Percentiles rank a stretch among this genome's conserved stretches.
Conservation (phyloP, 2,329 filamentous ascomycete species). For the Epicoccum sorghinum region DNA sequence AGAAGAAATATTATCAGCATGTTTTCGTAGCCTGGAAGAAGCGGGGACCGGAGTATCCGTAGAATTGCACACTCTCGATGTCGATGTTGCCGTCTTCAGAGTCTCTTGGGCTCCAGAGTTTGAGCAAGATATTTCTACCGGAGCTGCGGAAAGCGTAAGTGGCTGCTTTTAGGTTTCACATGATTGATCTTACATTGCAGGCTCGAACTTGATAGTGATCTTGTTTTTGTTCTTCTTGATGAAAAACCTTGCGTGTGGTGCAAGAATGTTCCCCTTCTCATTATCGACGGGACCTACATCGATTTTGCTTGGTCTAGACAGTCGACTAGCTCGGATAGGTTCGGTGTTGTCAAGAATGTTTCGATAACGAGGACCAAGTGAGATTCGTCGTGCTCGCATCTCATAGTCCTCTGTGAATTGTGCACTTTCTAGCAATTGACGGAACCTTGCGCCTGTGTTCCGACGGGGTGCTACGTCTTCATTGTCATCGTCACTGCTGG, state of each 20-base stretch:
- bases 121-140: constrained; percentile 82
- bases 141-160: constrained; percentile 54
- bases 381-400: constrained; percentile 6
- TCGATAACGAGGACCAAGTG: constrained; percentile 11
- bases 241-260: constrained; percentile 80
- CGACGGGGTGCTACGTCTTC: constrained; percentile 40
- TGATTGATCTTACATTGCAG: constrained; percentile 64
- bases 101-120: constrained; percentile 82
- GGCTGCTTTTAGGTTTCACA: accelerated
- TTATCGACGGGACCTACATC: constrained; percentile 24
- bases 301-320: constrained; percentile 44
- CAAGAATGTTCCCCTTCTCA: constrained; percentile 56
- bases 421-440: constrained; percentile 30
- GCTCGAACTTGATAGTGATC: constrained; percentile 85
- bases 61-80: constrained; percentile 82
- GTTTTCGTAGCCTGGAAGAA: constrained; percentile 75
- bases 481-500: constrained; percentile 47
- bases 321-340: constrained; percentile 36
- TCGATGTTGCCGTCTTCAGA: constrained; percentile 75
- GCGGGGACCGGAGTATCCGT: constrained; percentile 83
- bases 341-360: constrained; percentile 19
- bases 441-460: constrained; percentile 30
- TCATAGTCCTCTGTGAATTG: constrained; percentile 40
- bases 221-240: constrained; percentile 83
- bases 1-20: constrained; percentile 20